Evolutionary conservation across 1,284 basidiomycete genomes (phyloP).

Genomic region (Moesziomyces parantarcticus): DNA sequence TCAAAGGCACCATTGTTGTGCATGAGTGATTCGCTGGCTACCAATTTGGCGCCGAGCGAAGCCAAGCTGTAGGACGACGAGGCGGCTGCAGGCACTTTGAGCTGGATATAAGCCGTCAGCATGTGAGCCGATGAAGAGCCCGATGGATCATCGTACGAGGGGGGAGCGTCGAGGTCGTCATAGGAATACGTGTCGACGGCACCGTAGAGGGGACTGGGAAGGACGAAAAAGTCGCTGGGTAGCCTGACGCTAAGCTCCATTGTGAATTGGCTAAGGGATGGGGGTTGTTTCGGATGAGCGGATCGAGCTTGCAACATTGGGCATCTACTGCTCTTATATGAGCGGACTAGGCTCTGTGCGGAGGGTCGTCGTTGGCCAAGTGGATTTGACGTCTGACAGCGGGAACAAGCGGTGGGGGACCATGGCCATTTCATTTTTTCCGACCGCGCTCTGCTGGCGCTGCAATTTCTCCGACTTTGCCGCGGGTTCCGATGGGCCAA

Average conservation of each 20-base stretch:
- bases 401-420: background rate
- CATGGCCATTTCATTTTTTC: background rate
- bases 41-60: constrained; percentile 5
- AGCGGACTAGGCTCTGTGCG: too few species aligned
- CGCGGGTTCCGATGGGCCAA: background rate
- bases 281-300: background rate
- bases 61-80: background rate
- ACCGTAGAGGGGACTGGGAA: background rate
- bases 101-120: constrained; percentile 8
- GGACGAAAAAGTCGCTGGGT: background rate
- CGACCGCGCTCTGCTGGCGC: background rate
- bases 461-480: background rate
- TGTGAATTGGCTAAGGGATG: background rate
- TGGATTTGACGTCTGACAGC: background rate
- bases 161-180: background rate
- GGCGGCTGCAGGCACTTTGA: background rate
- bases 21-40: constrained; percentile 13
- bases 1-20: constrained; percentile 16
- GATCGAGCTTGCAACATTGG: background rate
- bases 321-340: too few species aligned
- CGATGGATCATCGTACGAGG: background rate
- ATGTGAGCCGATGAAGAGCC: background rate
- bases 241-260: constrained; percentile 6
- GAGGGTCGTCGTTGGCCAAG: too few species aligned
- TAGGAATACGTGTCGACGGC: background rate